A percentile compares a stretch with the other conserved stretches of the same genome.
Conservation (phyloP, 805 yeast species). For the Yarrowia phangngaensis region DNA sequence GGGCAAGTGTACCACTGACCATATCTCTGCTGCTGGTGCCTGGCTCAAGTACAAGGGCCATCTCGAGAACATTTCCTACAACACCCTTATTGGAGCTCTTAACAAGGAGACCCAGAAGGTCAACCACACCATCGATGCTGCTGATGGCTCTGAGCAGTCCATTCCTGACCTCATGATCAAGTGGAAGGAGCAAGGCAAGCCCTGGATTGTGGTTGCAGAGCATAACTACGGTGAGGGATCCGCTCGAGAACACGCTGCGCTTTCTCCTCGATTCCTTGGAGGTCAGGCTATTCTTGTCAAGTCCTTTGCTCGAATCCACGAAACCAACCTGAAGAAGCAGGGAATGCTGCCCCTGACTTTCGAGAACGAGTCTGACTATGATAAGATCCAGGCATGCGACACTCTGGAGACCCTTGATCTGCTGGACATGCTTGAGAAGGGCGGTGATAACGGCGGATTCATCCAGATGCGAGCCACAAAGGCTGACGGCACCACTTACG, state of each 20-base stretch:
- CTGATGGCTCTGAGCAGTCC: conserved; percentile 68
- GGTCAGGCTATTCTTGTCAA: conserved; percentile 85
- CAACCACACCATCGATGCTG: conserved; percentile 72
- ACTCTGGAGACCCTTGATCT: conserved; percentile 69
- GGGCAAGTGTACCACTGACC: conserved; percentile 98
- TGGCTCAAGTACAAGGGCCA: conserved; percentile 99
- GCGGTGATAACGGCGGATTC: conserved; percentile 84
- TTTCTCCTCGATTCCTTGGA: conserved; percentile 91
- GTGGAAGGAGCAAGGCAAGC: conserved; percentile 80
- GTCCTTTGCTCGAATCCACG: conserved; percentile 97
- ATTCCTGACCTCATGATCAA: conserved; percentile 96
- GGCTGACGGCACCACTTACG: conserved; percentile 61
- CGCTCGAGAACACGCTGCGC: conserved; percentile 98
- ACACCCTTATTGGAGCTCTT: conserved; percentile 94
- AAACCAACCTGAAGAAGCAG: conserved; percentile 95
- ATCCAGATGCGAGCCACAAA: conserved; percentile 70
- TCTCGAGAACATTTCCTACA: conserved; percentile 88
- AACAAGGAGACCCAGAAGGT: conserved; percentile 97
- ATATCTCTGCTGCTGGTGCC: conserved; percentile 96
- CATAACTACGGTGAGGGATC: conserved; percentile 99
- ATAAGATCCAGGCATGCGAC: conserved; percentile 73
- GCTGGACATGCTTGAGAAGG: conserved; percentile 68
- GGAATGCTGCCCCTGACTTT: conserved; percentile 95
- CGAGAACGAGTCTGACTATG: conserved; percentile 86
- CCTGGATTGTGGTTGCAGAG: conserved; percentile 96